Conservation (phyloP, 805 yeast genomes). For the Kurtzmaniella fragi region DNA sequence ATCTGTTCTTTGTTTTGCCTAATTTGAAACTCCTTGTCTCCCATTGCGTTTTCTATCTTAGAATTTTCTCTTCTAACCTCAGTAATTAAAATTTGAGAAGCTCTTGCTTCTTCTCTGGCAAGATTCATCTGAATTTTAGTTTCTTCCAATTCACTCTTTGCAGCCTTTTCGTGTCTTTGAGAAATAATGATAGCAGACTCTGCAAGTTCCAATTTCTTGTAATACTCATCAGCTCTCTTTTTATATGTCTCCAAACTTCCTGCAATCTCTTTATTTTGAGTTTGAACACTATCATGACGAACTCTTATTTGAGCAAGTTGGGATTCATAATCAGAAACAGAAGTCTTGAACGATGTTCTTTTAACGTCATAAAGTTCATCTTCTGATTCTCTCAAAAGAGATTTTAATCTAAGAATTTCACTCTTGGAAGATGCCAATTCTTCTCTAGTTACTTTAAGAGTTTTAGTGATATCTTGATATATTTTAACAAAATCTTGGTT, state of each 20-base stretch:
- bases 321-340: constrained; percentile 31
- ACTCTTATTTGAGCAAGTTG: constrained; percentile 47
- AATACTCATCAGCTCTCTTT: constrained; percentile 68
- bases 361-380: constrained; percentile 39
- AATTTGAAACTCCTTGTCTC: constrained; percentile 53
- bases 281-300: constrained; percentile 50
- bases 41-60: constrained; percentile 49
- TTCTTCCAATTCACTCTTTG: constrained; percentile 47
- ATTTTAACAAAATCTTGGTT: constrained; percentile 44
- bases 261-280: constrained; percentile 52
- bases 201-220: constrained; percentile 67
- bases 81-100: constrained; percentile 49
- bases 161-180: constrained; percentile 53
- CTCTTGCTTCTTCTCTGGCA: constrained; percentile 47
- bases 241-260: constrained; percentile 59
- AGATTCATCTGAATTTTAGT: constrained; percentile 37
- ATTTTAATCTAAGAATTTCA: constrained; percentile 37
- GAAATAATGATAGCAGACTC: constrained; percentile 67
- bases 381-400: constrained; percentile 37
- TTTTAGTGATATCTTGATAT: constrained; percentile 46
- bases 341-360: constrained; percentile 36
- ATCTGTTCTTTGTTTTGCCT: constrained; percentile 45
- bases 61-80: constrained; percentile 47
- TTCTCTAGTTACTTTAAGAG: constrained; percentile 39
- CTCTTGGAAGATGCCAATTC: constrained; percentile 37